Evolutionary conservation across 2,329 filamentous ascomycete species (phyloP).

Genomic region (Talaromyces sp.): DNA sequence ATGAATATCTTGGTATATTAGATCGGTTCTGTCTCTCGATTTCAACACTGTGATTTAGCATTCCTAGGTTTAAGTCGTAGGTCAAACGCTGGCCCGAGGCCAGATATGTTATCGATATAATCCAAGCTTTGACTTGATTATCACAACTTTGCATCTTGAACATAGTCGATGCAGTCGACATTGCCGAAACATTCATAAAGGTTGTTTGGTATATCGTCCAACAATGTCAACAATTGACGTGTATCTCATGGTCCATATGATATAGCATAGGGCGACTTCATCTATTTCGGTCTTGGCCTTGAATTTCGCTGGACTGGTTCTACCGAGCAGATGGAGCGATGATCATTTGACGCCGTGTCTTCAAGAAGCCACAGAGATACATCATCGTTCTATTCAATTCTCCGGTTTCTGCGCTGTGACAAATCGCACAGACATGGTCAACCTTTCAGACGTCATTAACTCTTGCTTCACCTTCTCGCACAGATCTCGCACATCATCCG

Average conservation of each 20-base stretch:
- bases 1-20: background rate
- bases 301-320: background rate
- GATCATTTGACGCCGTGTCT: background rate
- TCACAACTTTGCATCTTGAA: background rate
- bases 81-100: background rate
- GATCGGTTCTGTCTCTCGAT: background rate
- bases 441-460: slow-evolving; percentile 28
- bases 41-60: background rate
- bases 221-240: background rate
- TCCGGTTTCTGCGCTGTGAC: slow-evolving; percentile 31
- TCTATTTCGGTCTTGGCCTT: background rate
- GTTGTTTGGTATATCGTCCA: background rate
- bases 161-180: background rate
- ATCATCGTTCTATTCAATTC: background rate
- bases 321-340: background rate
- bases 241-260: background rate
- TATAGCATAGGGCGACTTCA: background rate
- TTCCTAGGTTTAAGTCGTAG: background rate
- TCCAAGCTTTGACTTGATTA: background rate
- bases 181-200: background rate
- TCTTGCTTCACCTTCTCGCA: slow-evolving; percentile 40
- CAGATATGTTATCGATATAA: background rate
- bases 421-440: slow-evolving; percentile 28
- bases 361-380: background rate
- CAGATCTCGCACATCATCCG: slow-evolving; percentile 33